Evolutionary conservation across 2,329 filamentous ascomycete genomes (phyloP).

Genomic region (Chalara sp.): DNA sequence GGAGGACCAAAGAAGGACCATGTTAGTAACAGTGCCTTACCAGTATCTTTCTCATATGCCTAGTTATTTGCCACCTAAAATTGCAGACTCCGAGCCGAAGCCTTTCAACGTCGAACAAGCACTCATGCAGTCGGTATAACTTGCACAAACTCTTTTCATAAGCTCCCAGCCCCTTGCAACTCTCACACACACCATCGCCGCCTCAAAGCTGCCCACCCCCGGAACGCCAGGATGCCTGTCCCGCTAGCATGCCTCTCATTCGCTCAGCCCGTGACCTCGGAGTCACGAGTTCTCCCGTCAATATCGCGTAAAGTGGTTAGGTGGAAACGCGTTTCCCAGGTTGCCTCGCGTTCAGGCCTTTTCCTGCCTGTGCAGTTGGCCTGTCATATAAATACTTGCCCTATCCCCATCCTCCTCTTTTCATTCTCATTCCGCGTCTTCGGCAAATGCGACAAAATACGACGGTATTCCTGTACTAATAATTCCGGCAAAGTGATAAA

Average conservation of each 20-base stretch:
- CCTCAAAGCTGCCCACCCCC: not conserved
- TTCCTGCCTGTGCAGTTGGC: conserved; percentile 5
- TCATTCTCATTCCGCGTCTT: not conserved
- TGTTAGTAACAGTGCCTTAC: no score
- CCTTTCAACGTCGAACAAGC: no score
- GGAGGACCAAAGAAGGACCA: no score
- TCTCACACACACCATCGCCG: not conserved
- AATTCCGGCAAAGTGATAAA: not conserved
- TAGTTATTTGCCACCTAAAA: no score
- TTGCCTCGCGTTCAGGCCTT: conserved; percentile 6
- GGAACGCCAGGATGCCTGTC: not conserved
- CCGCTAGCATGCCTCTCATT: not conserved
- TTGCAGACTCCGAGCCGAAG: no score
- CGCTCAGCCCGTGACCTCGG: conserved; percentile 5
- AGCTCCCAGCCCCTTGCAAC: not conserved
- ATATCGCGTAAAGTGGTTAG: conserved; percentile 8
- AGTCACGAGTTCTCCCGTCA: conserved; percentile 13
- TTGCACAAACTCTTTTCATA: not conserved
- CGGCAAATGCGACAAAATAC: not conserved
- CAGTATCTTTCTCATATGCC: no score
- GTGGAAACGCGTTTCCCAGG: conserved; percentile 12
- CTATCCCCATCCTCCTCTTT: not conserved
- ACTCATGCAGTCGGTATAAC: not conserved
- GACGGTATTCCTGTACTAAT: conserved; percentile 1
- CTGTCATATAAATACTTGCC: conserved; percentile 1